Percentiles rank a stretch among this genome's conserved stretches.
Evolutionary conservation across 2,329 filamentous ascomycete species (phyloP).

Genomic region (Talaromyces sp.): DNA sequence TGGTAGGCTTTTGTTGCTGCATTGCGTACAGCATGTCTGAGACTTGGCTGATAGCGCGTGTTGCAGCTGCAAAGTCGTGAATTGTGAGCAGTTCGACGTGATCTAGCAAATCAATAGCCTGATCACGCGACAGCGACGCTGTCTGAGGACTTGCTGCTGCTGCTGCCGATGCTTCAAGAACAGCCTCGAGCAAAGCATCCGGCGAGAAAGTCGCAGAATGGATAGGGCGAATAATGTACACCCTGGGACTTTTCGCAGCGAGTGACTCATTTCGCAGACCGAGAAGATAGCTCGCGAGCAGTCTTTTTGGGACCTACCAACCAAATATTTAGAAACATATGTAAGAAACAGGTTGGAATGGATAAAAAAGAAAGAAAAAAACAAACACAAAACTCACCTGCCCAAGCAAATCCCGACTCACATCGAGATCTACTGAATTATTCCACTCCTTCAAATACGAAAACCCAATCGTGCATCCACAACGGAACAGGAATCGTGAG

Average conservation of each 20-base stretch:
- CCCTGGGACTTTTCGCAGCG: slow-evolving; percentile 10
- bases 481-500: slow-evolving; percentile 18
- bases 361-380: not conserved
- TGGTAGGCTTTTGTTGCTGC: slow-evolving; percentile 11
- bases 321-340: not conserved
- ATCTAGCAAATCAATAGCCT: slow-evolving; percentile 27
- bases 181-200: slow-evolving; percentile 21
- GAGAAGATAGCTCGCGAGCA: not conserved
- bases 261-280: not conserved
- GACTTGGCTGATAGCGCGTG: slow-evolving; percentile 26
- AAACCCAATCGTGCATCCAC: slow-evolving; percentile 26
- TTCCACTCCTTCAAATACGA: slow-evolving; percentile 20
- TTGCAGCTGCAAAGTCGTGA: slow-evolving; percentile 23
- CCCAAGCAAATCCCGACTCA: slow-evolving; percentile 20
- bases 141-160: not conserved
- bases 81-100: slow-evolving; percentile 28
- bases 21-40: slow-evolving; percentile 20
- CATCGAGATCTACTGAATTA: slow-evolving; percentile 14
- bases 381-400: slow-evolving; percentile 23
- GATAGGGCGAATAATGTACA: slow-evolving; percentile 30
- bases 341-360: not conserved
- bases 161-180: slow-evolving; percentile 13
- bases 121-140: slow-evolving; percentile 12
- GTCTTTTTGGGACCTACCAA: not conserved
- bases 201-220: slow-evolving; percentile 26